Percentiles rank a stretch among this genome's conserved stretches.
Evolutionary conservation across 352 stramenopile genomes (phyloP).

Genomic region (Phytophthora nicotianae): DNA sequence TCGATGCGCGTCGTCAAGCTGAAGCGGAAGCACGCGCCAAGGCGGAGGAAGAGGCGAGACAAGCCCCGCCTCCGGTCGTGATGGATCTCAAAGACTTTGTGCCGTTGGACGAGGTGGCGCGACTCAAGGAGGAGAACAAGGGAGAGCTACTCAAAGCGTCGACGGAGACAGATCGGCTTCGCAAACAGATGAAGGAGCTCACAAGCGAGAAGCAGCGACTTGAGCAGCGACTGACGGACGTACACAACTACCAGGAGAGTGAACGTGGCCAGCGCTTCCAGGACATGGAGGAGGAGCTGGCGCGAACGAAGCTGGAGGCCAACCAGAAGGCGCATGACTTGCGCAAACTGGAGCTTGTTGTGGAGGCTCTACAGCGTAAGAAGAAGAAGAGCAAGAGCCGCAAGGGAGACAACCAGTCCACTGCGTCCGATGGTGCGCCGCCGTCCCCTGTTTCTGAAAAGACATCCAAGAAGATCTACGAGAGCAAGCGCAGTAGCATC

Average conservation of each 20-base stretch:
- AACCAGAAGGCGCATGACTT: slow-evolving; percentile 57
- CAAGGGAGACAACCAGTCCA: slow-evolving; percentile 37
- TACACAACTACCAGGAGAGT: slow-evolving; percentile 76
- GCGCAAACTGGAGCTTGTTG: slow-evolving; percentile 47
- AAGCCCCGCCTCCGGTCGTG: slow-evolving; percentile 33
- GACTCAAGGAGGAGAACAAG: slow-evolving; percentile 53
- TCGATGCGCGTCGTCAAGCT: slow-evolving; percentile 30
- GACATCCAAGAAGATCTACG: slow-evolving; percentile 26
- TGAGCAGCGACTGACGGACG: slow-evolving; percentile 67
- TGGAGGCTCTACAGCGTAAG: slow-evolving; percentile 47
- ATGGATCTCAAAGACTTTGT: slow-evolving; percentile 80
- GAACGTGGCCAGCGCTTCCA: slow-evolving; percentile 62
- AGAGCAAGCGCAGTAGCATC: slow-evolving; percentile 24
- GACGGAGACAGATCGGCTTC: slow-evolving; percentile 35
- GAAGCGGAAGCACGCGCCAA: slow-evolving; percentile 31
- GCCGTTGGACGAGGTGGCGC: slow-evolving; percentile 54
- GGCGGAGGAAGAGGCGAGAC: slow-evolving; percentile 15
- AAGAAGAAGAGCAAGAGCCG: slow-evolving; percentile 43
- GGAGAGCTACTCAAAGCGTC: slow-evolving; percentile 42
- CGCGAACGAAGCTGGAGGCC: slow-evolving; percentile 54
- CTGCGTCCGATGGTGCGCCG: slow-evolving; percentile 27
- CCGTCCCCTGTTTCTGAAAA: slow-evolving; percentile 26
- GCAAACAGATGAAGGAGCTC: slow-evolving; percentile 38
- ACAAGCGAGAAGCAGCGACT: slow-evolving; percentile 64
- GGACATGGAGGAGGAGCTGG: slow-evolving; percentile 68